Base-by-base conservation (phyloP, 2,329 filamentous ascomycete species). In the Chalara sp. region DNA sequence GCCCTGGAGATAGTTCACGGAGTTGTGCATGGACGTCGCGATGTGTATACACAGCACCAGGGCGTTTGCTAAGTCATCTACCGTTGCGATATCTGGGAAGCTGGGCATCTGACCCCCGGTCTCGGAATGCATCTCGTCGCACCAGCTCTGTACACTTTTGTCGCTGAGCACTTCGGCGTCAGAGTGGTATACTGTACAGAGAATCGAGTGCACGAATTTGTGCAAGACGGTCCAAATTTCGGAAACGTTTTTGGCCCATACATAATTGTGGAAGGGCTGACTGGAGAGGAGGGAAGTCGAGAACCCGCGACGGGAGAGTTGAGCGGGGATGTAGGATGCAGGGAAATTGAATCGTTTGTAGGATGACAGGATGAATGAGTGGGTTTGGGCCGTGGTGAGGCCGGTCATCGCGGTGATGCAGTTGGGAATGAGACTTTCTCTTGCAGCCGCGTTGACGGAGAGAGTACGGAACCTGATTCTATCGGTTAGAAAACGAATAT, bases 21-120 rank as follows among this genome's bases (percentile, higher is more conserved):
- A 69, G 4, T 68, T 76, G 60, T 78, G 74, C 54, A 73, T 72
- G 0, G 75, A 72, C 2, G 72, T 67, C 5, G 75, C 75, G 45
- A 75, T 72, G 61, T 77, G 74, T 52, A 77, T 76, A 61, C 72
- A 74, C 74, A 78, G 76, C 28, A 72, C 75, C 30, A 75, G 61
- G 4, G 69, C 72, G 56, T 77, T 71, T 39, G 68, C 61, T 0
- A 78, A 65, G 21, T 67, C 59, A 10, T 71, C 67, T 10, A 75
- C 46, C 0, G 71, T 72, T 31, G 59, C 62, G 53, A 76, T 68
- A 2, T 55, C 61, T 1, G 74, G 73, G 61, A 76, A 76, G 0
- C 63, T 66, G 37, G 65, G 60, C 56, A 76, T 67, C 44, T 64
- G 63, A 5, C 63, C 73, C 7, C 64, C 63, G 3, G 59, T 65